phyloP scores from a whole-genome alignment of 331 rosid species.

The Arachis monticola region DNA sequence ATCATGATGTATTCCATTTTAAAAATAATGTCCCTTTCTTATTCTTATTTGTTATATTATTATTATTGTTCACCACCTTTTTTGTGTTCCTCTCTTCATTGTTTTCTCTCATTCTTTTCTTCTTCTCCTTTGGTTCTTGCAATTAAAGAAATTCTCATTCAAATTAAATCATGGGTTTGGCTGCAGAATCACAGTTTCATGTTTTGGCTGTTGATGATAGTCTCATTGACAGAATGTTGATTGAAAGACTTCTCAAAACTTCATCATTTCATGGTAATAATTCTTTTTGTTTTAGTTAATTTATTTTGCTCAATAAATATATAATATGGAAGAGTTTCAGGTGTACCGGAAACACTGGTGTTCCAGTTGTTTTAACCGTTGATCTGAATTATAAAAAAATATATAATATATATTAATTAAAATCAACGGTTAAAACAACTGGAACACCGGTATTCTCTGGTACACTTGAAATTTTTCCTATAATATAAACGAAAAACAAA shows the following conservation, averaged over 20 bases:
- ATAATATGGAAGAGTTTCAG: too few relatives aligned
- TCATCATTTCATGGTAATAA: slow-evolving; percentile 79
- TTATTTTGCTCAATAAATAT: too few relatives aligned
- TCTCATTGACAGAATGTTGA: slow-evolving; percentile 70
- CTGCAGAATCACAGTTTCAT: slow-evolving; percentile 64
- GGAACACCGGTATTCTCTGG: too few relatives aligned
- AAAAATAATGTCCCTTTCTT: slow-evolving; percentile 44
- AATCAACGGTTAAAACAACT: too few relatives aligned
- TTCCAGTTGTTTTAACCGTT: too few relatives aligned
- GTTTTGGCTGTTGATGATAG: slow-evolving; percentile 93
- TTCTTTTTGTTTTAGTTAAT: background rate
- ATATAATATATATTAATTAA: too few relatives aligned
- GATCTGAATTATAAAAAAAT: too few relatives aligned
- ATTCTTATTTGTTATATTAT: background rate
- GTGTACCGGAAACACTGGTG: too few relatives aligned
- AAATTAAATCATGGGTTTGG: slow-evolving; percentile 51
- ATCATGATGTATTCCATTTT: slow-evolving; percentile 50
- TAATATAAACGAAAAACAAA: too few relatives aligned
- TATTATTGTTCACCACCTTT: too few relatives aligned
- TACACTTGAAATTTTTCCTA: too few relatives aligned
- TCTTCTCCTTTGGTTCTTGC: slow-evolving; percentile 17
- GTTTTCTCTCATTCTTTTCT: background rate
- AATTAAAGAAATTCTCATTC: background rate
- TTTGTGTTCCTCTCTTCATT: background rate
- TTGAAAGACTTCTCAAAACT: slow-evolving; percentile 85